Base-by-base conservation (phyloP, 257 asterid genomes). In the Galeopsis tetrahit region DNA sequence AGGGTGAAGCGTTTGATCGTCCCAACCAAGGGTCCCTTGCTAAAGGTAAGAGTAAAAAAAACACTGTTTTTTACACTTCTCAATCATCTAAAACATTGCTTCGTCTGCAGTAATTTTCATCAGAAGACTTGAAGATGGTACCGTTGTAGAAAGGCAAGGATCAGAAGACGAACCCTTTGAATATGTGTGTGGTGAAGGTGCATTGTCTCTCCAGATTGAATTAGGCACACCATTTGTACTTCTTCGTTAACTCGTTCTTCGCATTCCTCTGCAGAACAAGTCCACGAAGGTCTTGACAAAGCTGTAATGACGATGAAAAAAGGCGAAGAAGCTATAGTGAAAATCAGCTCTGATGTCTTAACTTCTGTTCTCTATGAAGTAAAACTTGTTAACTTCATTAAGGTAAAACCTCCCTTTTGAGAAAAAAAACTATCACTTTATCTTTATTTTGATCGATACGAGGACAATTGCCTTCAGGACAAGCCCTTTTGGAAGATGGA, bases 401-500 rank as follows among this genome's bases (percentile, higher is more conserved):
- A 88, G 91, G 95, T 85, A 10, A 42, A 35, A 7, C 13, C 7
- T 52, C 58, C 44, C 59, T 43, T 35, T 49, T 10, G 43, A 55
- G 14, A 42, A 10, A 7, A 2, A 33, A 31, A 17, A 8, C 34
- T 43, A 38, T 4, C 14, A 0, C 15, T 55, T 42, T 71, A 35
- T 61, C 36, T 56, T 11, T 2, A 10, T 32, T 52, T 17, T 15
- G 17, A 2, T 52, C 6, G 10, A 4, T 9, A 3, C 62, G 63
- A 56, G n/a, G 38, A 10, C 7, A 32, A 59, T 13, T 52, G 48
- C 39, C 44, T 75, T 13, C 67, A 87, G 93, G 90, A 83, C 49
- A 87, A 80, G 52, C 89, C 87, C 78, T 85, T 83, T 43, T 87
- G 93, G 93, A 83, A 87, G 77, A 87, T 87, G 93, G 82, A 80